A percentile compares a stretch with the other conserved stretches of the same genome.
phyloP scores from a whole-genome alignment of 108 stramenopile genomes.

The Cyclotella sp. region DNA sequence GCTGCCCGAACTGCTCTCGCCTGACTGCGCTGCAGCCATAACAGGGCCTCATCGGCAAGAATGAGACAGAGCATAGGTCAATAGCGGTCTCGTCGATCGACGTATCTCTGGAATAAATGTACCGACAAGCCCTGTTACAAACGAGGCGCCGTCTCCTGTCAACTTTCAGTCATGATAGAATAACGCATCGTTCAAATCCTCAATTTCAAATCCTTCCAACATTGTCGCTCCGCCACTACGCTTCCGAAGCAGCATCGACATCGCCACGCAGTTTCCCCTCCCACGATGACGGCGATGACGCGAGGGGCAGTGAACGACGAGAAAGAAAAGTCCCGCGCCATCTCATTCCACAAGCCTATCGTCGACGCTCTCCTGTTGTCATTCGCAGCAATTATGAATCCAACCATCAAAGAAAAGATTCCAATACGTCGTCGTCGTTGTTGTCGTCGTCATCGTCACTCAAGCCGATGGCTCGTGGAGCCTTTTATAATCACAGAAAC shows the following conservation, averaged over 20 bases:
- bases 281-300: too few species aligned
- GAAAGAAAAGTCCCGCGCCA: neutral
- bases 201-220: neutral
- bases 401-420: neutral
- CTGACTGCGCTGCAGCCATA: too few species aligned
- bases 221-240: neutral
- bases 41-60: too few species aligned
- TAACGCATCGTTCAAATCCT: neutral
- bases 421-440: too few species aligned
- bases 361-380: neutral
- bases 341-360: slow-evolving; percentile 15
- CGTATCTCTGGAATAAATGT: neutral
- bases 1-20: too few species aligned
- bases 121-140: slow-evolving; percentile 3
- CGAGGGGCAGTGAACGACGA: neutral
- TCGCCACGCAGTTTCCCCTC: too few species aligned
- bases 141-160: neutral
- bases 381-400: neutral
- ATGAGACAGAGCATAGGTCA: too few species aligned
- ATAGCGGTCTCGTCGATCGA: too few species aligned
- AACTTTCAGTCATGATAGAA: neutral
- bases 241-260: too few species aligned
- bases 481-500: too few species aligned
- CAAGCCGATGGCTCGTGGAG: too few species aligned
- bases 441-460: too few species aligned